These are phyloP conservation scores for Bruguiera parviflora DNA, from an alignment of 345 rosid species.

Conservation along the genomic window DNA sequence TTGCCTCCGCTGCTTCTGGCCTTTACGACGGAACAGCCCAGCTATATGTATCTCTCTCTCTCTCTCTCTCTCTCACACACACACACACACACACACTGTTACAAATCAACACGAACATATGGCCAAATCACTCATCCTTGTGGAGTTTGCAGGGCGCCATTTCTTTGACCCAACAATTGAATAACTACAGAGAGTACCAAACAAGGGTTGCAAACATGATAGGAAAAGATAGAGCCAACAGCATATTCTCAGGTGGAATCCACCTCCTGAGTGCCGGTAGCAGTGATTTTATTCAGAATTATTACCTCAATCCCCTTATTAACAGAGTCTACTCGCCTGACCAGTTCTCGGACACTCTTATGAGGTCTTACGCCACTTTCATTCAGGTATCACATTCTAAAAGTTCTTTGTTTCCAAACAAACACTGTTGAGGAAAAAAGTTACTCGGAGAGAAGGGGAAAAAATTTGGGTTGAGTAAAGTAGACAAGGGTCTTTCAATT, in stretches of 20 bases:
- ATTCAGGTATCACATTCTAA: slow-evolving; percentile 49
- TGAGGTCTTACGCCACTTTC: slow-evolving; percentile 61
- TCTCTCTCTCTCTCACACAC: neutral
- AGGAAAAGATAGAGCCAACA: slow-evolving; percentile 48
- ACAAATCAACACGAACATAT: neutral
- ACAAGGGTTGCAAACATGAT: slow-evolving; percentile 47
- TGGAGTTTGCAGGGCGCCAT: slow-evolving; percentile 46
- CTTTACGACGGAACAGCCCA: slow-evolving; percentile 57
- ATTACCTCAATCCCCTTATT: slow-evolving; percentile 65
- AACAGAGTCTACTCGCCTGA: slow-evolving; percentile 50
- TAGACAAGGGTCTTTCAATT: too few species aligned
- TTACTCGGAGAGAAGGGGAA: neutral
- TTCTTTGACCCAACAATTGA: slow-evolving; percentile 67
- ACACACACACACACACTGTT: too few species aligned
- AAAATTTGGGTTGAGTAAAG: neutral
- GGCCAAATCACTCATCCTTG: slow-evolving; percentile 6
- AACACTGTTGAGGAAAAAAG: neutral
- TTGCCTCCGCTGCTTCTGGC: slow-evolving; percentile 89
- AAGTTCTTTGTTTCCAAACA: neutral
- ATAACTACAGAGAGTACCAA: slow-evolving; percentile 68
- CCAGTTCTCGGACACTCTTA: slow-evolving; percentile 58
- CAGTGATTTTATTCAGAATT: slow-evolving; percentile 91
- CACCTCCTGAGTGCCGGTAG: slow-evolving; percentile 83
- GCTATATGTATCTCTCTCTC: slow-evolving; percentile 41
- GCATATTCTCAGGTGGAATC: slow-evolving; percentile 54